Evolutionary conservation across 78 protist species (phyloP).

Genomic region (Bodo saltans): DNA sequence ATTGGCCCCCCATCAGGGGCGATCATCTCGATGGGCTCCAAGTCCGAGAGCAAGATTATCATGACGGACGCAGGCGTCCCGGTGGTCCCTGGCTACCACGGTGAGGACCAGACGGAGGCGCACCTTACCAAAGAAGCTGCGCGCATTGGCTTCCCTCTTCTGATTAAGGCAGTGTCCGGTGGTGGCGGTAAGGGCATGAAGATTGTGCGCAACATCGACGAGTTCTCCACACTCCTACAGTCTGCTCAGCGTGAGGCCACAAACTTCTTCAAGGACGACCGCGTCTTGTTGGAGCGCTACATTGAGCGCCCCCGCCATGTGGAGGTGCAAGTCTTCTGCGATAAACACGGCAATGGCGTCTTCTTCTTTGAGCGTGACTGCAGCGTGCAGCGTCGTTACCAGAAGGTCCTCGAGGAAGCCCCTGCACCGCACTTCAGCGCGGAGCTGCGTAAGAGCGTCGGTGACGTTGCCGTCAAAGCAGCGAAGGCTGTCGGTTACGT

Average conservation of each 20-base stretch:
- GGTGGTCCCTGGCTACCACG: conserved; percentile 81
- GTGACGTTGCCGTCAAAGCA: conserved; percentile 83
- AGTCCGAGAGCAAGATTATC: conserved; percentile 71
- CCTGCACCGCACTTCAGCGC: conserved; percentile 72
- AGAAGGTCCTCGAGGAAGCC: conserved; percentile 94
- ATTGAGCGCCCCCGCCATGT: conserved; percentile 81
- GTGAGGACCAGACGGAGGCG: conserved; percentile 71
- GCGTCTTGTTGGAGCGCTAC: conserved; percentile 77
- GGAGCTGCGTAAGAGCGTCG: conserved; percentile 68
- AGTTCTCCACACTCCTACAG: conserved; percentile 52
- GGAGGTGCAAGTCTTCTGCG: conserved; percentile 87
- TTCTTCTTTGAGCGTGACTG: conserved; percentile 92
- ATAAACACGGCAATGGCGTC: conserved; percentile 78
- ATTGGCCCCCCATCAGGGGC: conserved; percentile 84
- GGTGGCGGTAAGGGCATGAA: conserved; percentile 93
- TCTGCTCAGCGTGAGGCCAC: conserved; percentile 71
- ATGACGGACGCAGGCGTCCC: conserved; percentile 77
- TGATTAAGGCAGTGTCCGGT: conserved; percentile 87
- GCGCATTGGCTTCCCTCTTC: conserved; percentile 81
- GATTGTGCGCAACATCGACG: conserved; percentile 56
- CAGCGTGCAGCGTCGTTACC: conserved; percentile 90
- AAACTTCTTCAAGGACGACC: conserved; percentile 77
- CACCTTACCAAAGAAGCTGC: conserved; percentile 55
- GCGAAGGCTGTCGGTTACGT: conserved; percentile 84
- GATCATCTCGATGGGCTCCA: conserved; percentile 73